Percentiles rank a stretch among this genome's conserved stretches.
These are phyloP conservation scores for Leccinum disarticulatum DNA, from an alignment of 768 basidiomycete species.

Conservation along the genomic window DNA sequence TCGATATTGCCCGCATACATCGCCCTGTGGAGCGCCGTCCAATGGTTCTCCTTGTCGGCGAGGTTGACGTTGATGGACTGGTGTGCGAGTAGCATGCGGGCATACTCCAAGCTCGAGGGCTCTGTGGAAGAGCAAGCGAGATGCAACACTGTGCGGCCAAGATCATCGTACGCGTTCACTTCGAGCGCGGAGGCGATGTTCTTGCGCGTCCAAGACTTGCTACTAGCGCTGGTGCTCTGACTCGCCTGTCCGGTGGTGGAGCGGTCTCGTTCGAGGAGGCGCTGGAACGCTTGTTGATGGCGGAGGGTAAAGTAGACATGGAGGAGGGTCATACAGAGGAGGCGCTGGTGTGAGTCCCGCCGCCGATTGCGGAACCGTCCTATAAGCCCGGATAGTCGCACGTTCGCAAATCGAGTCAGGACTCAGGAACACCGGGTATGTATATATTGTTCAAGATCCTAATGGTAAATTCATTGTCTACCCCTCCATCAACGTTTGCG, in stretches of 20 bases:
- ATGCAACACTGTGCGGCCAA: constrained; percentile 81
- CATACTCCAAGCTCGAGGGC: constrained; percentile 67
- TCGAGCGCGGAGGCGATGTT: constrained; percentile 42
- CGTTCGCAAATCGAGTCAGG: no score
- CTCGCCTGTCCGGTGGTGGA: constrained; percentile 30
- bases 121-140: constrained; percentile 70
- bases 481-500: background rate
- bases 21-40: constrained; percentile 89
- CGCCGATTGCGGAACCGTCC: no score
- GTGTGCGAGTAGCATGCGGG: constrained; percentile 72
- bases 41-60: constrained; percentile 79
- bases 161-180: constrained; percentile 69
- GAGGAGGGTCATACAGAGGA: constrained; percentile 62
- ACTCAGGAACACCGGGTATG: no score
- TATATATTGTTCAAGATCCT: no score
- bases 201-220: constrained; percentile 59
- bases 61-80: constrained; percentile 78
- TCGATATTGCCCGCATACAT: constrained; percentile 78
- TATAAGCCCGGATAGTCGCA: no score
- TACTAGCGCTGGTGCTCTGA: constrained; percentile 48
- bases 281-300: constrained; percentile 75
- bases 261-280: constrained; percentile 56
- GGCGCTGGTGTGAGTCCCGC: no score
- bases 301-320: constrained; percentile 73
- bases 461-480: background rate